Base-by-base conservation (phyloP, 495 filamentous ascomycete genomes). In the Neurospora sp. region DNA sequence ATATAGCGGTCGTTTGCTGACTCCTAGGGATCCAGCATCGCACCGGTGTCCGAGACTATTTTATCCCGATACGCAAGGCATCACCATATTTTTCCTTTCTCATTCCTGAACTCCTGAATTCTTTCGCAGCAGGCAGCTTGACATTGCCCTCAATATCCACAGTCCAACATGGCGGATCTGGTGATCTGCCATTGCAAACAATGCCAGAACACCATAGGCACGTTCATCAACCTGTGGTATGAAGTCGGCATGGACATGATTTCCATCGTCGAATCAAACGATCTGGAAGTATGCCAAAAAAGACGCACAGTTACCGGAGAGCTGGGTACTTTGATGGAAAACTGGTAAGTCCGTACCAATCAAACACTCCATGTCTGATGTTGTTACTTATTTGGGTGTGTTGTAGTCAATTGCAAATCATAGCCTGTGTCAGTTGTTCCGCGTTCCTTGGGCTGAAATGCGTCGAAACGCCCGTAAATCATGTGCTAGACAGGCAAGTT, bases 191-290 rank as follows among this genome's bases (percentile, higher is more conserved):
- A 73, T 39, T 88, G 86, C 75, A 75, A 75, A 39, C 75, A 82
- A 41, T 86, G 86, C 77, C 74, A 76, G 23, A 46, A 72, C 14
- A 72, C 75, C 9, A 69, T 87, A 11, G 83, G 82, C 20, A 69
- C 73, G 3, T 84, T 84, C 41, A 35, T 77, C 72, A 86, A 87
- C 72, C 70, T 82, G 10, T 87, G 84, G 85, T 81, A 74, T 6
- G 77, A 82, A 39, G 80, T 88, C 70, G 84, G 82, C 23, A 83
- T 81, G 62, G 79, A 86, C 73, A 79, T 81, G 54, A 83, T 80
- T 54, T 84, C 85, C 38, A 75, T 83, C 31, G 69, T 82, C 31
- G 73, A 76, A 10, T 31, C 27, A 31, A 31, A 31, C 27, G 27
- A 31, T 31, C 27, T 31, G 27, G 27, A 31, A 31, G 27, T 31